Percentiles rank a stretch among this genome's conserved stretches.
Conservation (phyloP, 1,139 yeast species). For the Pichia sp. region DNA sequence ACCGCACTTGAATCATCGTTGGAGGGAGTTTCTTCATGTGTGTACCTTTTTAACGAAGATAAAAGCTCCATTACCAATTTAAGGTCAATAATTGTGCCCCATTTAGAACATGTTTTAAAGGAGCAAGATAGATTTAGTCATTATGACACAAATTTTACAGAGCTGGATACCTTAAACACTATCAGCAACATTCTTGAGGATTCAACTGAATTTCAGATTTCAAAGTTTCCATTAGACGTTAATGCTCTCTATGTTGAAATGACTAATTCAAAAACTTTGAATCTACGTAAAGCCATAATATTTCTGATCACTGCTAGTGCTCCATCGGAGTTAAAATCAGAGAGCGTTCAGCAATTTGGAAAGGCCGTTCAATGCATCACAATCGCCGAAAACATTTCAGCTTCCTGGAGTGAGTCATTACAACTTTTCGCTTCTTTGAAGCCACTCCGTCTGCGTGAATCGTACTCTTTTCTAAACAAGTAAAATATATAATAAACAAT, state of each 20-base stretch:
- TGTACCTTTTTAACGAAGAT: neutral
- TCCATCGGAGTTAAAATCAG: neutral
- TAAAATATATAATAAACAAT: neutral
- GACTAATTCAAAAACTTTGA: neutral
- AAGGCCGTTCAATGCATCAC: slow-evolving; percentile 5
- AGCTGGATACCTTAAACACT: neutral
- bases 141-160: neutral
- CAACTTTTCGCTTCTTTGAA: neutral
- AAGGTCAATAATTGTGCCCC: neutral
- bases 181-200: neutral
- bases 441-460: slow-evolving; percentile 1
- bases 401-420: slow-evolving; percentile 1
- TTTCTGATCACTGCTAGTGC: neutral
- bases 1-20: slow-evolving; percentile 11
- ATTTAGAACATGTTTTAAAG: neutral
- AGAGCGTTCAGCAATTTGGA: neutral
- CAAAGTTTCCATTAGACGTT: neutral
- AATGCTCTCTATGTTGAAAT: slow-evolving; percentile 6
- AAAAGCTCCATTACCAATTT: neutral
- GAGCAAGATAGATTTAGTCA: slow-evolving; percentile 5
- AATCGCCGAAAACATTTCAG: slow-evolving; percentile 4
- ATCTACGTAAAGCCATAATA: slow-evolving; percentile 3
- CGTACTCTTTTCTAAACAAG: slow-evolving; percentile 9
- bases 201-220: neutral
- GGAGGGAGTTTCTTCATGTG: slow-evolving; percentile 11